Conservation (phyloP, 805 yeast species). For the Pichia occidentalis region DNA sequence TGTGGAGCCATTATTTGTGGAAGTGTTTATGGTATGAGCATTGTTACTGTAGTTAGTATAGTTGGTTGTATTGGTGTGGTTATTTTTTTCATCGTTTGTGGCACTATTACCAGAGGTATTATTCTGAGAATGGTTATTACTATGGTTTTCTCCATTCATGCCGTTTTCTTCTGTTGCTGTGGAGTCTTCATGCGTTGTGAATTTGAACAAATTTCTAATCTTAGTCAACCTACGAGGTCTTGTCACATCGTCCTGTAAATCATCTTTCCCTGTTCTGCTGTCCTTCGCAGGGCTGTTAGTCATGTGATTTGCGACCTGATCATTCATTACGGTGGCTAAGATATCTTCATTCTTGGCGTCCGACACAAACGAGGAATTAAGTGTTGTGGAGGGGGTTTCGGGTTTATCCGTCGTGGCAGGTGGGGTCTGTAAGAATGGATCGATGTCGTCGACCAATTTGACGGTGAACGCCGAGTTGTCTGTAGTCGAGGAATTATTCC, state of each 20-base stretch:
- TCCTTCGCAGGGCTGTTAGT: not conserved
- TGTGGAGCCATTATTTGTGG: too few species aligned
- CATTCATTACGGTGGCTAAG: too few species aligned
- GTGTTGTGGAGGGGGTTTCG: conserved; percentile 4
- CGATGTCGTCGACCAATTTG: conserved; percentile 21
- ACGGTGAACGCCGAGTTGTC: conserved; percentile 15
- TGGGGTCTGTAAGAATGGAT: conserved; percentile 19
- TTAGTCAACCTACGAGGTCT: conserved; percentile 23
- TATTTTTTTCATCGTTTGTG: too few species aligned
- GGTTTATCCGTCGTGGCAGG: conserved; percentile 14
- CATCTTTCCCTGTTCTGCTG: not conserved
- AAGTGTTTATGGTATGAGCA: too few species aligned
- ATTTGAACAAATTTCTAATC: conserved; percentile 26
- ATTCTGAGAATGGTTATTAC: too few species aligned
- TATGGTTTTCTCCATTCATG: too few species aligned
- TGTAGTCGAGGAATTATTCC: conserved; percentile 11
- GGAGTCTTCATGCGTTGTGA: conserved; percentile 13
- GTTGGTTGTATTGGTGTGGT: too few species aligned
- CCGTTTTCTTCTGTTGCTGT: conserved; percentile 2
- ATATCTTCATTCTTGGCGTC: conserved; percentile 11
- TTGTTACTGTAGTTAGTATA: too few species aligned
- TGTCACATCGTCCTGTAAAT: not conserved
- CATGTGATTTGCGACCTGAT: not conserved
- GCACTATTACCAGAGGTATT: too few species aligned
- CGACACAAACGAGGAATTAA: not conserved